Evolutionary conservation across 768 basidiomycete genomes (phyloP).

Genomic region (Leccinum incarnatum): DNA sequence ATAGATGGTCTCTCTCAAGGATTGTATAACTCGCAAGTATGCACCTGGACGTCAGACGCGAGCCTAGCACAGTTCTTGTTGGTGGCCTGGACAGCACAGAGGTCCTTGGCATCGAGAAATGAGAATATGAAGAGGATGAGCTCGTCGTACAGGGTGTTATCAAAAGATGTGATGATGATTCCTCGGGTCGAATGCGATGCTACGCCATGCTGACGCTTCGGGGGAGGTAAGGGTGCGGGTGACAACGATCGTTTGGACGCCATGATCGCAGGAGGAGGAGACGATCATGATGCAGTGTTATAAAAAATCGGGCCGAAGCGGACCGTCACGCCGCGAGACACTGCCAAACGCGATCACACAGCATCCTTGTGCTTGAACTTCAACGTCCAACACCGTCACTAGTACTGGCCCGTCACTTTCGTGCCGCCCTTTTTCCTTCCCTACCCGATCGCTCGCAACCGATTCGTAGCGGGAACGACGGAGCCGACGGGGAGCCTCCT

Average conservation of each 20-base stretch:
- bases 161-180: constrained; percentile 39
- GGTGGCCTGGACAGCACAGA: constrained; percentile 61
- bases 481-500: too few species aligned
- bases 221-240: constrained; percentile 46
- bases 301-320: constrained; percentile 15
- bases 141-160: constrained; percentile 68
- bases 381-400: too few species aligned
- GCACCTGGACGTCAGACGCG: constrained; percentile 61
- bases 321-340: neutral
- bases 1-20: constrained; percentile 7
- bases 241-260: constrained; percentile 44
- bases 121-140: constrained; percentile 73
- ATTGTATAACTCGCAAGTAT: constrained; percentile 17
- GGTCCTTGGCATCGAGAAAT: constrained; percentile 61
- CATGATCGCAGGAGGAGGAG: constrained; percentile 30
- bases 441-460: too few species aligned
- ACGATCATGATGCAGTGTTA: neutral
- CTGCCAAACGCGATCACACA: too few species aligned
- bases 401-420: too few species aligned
- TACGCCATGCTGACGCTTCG: constrained; percentile 51
- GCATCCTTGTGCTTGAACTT: too few species aligned
- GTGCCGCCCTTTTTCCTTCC: too few species aligned
- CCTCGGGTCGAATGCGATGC: constrained; percentile 11
- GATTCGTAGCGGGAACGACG: too few species aligned
- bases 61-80: constrained; percentile 68